Evolutionary conservation across 2,329 filamentous ascomycete genomes (phyloP), one percentile per base, ranked within the genome.

Genomic region (Fusarium nanum): DNA sequence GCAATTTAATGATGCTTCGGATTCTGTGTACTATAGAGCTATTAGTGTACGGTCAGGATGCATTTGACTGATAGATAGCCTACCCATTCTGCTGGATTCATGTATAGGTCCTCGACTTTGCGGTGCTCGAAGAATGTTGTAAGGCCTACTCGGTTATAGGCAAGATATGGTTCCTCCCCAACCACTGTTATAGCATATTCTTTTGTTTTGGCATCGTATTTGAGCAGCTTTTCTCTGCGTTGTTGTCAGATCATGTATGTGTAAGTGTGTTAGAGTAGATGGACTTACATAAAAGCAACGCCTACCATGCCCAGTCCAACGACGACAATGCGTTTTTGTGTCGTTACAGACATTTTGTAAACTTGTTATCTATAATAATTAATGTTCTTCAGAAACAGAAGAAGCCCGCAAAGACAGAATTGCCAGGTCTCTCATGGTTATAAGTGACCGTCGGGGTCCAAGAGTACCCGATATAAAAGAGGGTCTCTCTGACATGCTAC

Each of bases 221-320:
- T 97, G 76, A 97, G 85, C 12, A 97, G 81, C 80, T 97, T 97
- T 80, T 97, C 94, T 74, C 93, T 97, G 73, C 11, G 4, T 14
- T 8, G 2, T 27, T 46, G 59, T 75, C 32, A 75, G 67, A 45
- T 37, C 18, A 34, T 27, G 13, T 12, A 13, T 41, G 4, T n/a
- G 25, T 27, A 13, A 13, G 20, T 18, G 27, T 16, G 9, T 41
- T 27, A 7, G 13, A 45, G 25, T 9, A 30, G n/a, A 44, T 59
- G 12, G 12, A 84, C 91, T 85, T 82, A 95, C 92, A 97, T 93
- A 78, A 97, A 95, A 44, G 92, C 90, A 72, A 96, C 91, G 41
- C 92, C 93, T 46, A 97, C 94, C 94, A 98, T 98, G 4, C 94
- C 94, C 80, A 97, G 81, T 12, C 94, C 94, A 41, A 97, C 93